Percentiles rank a stretch among this genome's conserved stretches.
Evolutionary conservation across 2,329 filamentous ascomycete genomes (phyloP).

Genomic region (Plenodomus biglobosus): DNA sequence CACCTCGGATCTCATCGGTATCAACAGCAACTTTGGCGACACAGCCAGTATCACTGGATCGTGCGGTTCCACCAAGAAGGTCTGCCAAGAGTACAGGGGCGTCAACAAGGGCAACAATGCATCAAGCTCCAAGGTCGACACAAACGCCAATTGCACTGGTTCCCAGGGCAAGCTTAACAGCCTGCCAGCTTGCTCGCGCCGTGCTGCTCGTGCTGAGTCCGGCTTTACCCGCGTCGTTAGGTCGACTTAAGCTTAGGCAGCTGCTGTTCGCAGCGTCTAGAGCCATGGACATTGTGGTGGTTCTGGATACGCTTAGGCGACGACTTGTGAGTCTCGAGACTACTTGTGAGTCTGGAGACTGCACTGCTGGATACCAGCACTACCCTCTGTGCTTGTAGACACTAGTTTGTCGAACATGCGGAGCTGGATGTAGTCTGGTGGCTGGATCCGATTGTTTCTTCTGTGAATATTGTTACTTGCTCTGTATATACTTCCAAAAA

Average conservation of each 20-base stretch:
- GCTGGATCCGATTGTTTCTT: too few species aligned
- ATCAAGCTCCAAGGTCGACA: conserved; percentile 15
- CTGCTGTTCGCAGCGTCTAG: conserved; percentile 8
- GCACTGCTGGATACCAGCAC: conserved; percentile 43
- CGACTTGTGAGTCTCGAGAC: conserved; percentile 37
- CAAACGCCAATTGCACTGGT: conserved; percentile 15
- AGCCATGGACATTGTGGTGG: conserved; percentile 47
- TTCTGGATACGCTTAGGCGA: conserved; percentile 39
- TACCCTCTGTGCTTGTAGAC: conserved; percentile 41
- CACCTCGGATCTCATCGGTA: conserved; percentile 46
- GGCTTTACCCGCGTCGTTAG: too few species aligned
- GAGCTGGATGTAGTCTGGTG: too few species aligned
- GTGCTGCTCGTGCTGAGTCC: too few species aligned
- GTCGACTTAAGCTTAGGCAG: conserved; percentile 1
- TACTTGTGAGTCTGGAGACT: conserved; percentile 41
- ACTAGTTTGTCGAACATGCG: too few species aligned
- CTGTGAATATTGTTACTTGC: too few species aligned
- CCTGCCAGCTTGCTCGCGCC: conserved; percentile 24
- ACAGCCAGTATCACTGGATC: conserved; percentile 49
- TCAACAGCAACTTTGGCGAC: conserved; percentile 54
- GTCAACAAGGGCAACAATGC: conserved; percentile 24
- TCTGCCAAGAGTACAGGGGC: conserved; percentile 29
- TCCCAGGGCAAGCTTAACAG: conserved; percentile 18
- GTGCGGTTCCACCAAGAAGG: conserved; percentile 26
- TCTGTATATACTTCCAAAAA: too few species aligned